Evolutionary conservation across 208 protist genomes (phyloP).

Genomic region (Trichomonas vaginalis): DNA sequence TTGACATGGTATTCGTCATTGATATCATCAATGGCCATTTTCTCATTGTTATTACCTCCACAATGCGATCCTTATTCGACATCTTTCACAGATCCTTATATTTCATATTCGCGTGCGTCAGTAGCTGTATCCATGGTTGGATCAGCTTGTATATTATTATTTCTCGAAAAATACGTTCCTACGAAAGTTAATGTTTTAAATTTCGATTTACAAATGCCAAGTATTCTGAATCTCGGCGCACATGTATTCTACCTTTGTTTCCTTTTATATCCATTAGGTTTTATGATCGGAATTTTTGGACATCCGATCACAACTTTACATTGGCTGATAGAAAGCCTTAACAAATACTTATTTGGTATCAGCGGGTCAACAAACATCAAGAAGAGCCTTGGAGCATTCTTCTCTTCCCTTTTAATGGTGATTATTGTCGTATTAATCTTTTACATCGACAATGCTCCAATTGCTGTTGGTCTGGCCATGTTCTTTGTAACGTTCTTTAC

Average conservation of each 20-base stretch:
- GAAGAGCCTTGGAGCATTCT: background rate
- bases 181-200: background rate
- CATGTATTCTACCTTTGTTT: background rate
- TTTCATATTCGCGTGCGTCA: background rate
- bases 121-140: background rate
- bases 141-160: background rate
- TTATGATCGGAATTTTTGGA: background rate
- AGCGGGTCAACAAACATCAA: background rate
- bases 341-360: slow-evolving; percentile 3
- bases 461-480: background rate
- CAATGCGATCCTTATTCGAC: background rate
- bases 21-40: background rate
- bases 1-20: background rate
- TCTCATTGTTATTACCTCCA: background rate
- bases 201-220: background rate
- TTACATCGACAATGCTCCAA: background rate
- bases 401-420: background rate
- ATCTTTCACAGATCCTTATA: background rate
- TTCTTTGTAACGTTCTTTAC: background rate
- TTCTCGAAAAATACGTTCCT: background rate
- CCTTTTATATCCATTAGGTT: background rate
- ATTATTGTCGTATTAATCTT: background rate
- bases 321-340: background rate
- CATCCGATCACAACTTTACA: slow-evolving; percentile 4
- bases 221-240: background rate